A percentile compares a stretch with the other conserved stretches of the same genome.
phyloP scores from a whole-genome alignment of 192 early-diverging fungal species.

The Dimargaris cristalligena region DNA sequence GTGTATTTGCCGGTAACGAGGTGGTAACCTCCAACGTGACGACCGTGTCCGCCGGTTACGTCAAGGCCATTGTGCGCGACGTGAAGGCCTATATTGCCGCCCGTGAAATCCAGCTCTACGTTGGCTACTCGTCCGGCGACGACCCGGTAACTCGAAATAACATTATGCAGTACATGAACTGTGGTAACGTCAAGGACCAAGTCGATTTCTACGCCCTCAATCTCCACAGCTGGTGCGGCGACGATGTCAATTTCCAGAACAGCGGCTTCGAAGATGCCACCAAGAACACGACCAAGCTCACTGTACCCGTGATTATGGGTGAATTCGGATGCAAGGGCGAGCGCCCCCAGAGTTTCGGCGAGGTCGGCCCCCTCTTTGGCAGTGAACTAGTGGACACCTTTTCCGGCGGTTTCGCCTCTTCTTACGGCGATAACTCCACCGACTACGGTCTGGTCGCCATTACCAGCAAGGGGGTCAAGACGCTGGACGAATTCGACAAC shows the following conservation, averaged over 20 bases:
- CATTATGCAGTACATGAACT: slow-evolving; percentile 51
- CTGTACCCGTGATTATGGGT: slow-evolving; percentile 49
- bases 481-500: slow-evolving; percentile 38
- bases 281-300: slow-evolving; percentile 38
- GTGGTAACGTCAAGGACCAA: slow-evolving; percentile 35
- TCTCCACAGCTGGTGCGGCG: slow-evolving; percentile 59
- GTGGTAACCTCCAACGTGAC: slow-evolving; percentile 47
- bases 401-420: slow-evolving; percentile 58
- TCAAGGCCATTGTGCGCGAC: slow-evolving; percentile 48
- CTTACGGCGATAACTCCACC: slow-evolving; percentile 57
- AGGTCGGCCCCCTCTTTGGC: slow-evolving; percentile 47
- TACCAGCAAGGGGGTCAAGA: slow-evolving; percentile 22
- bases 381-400: slow-evolving; percentile 42
- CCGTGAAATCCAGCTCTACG: slow-evolving; percentile 34
- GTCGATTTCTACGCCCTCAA: slow-evolving; percentile 63
- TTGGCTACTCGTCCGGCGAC: slow-evolving; percentile 60
- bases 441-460: slow-evolving; percentile 52
- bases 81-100: slow-evolving; percentile 40
- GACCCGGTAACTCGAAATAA: slow-evolving; percentile 43
- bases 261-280: slow-evolving; percentile 53
- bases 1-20: slow-evolving; percentile 61
- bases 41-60: slow-evolving; percentile 42
- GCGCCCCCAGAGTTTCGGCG: slow-evolving; percentile 45
- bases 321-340: slow-evolving; percentile 61
- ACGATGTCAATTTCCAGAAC: slow-evolving; percentile 31